phyloP scores from a whole-genome alignment of 192 early-diverging fungal genomes.

The Glomus cerebriforme region DNA sequence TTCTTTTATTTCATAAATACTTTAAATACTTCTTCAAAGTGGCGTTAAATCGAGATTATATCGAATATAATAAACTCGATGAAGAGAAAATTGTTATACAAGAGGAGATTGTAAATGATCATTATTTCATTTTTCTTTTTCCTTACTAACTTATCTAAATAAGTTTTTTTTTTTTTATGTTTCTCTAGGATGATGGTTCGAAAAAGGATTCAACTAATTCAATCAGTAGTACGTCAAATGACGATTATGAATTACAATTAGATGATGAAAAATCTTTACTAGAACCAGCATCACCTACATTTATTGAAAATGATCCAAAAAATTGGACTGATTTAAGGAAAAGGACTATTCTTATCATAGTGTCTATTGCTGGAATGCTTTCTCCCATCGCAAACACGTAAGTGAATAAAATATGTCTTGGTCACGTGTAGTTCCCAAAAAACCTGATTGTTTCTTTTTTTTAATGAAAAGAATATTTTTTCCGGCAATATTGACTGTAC shows the following conservation, averaged over 20 bases:
- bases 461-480: conserved; percentile 37
- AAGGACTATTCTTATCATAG: conserved; percentile 33
- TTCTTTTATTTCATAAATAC: not conserved
- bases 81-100: not conserved
- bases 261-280: not conserved
- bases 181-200: not conserved
- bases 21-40: not conserved
- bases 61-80: not conserved
- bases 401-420: not conserved
- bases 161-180: too few species aligned
- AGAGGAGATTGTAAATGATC: not conserved
- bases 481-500: conserved; percentile 39
- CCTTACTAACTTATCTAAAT: not conserved
- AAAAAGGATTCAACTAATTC: not conserved
- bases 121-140: not conserved
- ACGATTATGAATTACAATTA: not conserved
- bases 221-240: not conserved
- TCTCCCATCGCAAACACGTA: conserved; percentile 33
- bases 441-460: not conserved
- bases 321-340: conserved; percentile 42
- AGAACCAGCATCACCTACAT: not conserved
- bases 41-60: not conserved
- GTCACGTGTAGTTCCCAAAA: not conserved
- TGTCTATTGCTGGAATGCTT: conserved; percentile 42
- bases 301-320: conserved; percentile 37